These are phyloP conservation scores for Penicillium sp. DNA, from an alignment of 2,329 filamentous ascomycete genomes.

Conservation along the genomic window DNA sequence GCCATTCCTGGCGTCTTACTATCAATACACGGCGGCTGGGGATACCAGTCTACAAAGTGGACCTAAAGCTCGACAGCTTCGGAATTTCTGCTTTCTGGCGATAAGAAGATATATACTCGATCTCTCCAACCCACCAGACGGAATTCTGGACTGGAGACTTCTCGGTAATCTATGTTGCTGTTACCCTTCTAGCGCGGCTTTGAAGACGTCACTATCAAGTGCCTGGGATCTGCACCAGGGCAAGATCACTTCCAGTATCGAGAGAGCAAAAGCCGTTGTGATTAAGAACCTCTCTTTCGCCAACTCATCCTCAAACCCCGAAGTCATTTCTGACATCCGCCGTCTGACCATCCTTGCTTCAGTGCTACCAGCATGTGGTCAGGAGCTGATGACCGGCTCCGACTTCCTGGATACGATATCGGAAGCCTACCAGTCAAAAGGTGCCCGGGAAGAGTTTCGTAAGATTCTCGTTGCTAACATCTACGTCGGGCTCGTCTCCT, in stretches of 20 bases:
- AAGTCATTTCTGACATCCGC: constrained; percentile 32
- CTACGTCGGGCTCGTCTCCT: constrained; percentile 72
- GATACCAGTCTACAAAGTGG: constrained; percentile 29
- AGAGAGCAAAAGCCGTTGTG: constrained; percentile 36
- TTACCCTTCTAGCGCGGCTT: constrained; percentile 64
- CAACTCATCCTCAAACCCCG: constrained; percentile 14
- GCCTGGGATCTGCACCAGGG: constrained; percentile 44
- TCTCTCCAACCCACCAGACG: constrained; percentile 43
- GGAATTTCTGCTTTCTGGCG: constrained; percentile 66
- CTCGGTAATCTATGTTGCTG: constrained; percentile 66
- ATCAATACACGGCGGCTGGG: constrained; percentile 52
- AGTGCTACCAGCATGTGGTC: constrained; percentile 46
- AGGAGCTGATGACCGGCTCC: constrained; percentile 75
- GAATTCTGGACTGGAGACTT: constrained; percentile 64
- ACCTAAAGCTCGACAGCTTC: constrained; percentile 51
- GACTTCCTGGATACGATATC: constrained; percentile 79
- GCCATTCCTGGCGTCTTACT: constrained; percentile 67
- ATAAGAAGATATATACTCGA: constrained; percentile 57
- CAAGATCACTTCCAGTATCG: constrained; percentile 37
- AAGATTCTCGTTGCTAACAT: constrained; percentile 69
- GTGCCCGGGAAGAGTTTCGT: constrained; percentile 58
- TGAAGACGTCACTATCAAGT: constrained; percentile 54
- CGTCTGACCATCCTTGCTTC: constrained; percentile 43
- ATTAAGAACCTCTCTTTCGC: constrained; percentile 32
- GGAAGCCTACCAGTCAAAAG: constrained; percentile 51